Conservation (phyloP, 352 stramenopile species). For the Thalassiosira hispida region DNA sequence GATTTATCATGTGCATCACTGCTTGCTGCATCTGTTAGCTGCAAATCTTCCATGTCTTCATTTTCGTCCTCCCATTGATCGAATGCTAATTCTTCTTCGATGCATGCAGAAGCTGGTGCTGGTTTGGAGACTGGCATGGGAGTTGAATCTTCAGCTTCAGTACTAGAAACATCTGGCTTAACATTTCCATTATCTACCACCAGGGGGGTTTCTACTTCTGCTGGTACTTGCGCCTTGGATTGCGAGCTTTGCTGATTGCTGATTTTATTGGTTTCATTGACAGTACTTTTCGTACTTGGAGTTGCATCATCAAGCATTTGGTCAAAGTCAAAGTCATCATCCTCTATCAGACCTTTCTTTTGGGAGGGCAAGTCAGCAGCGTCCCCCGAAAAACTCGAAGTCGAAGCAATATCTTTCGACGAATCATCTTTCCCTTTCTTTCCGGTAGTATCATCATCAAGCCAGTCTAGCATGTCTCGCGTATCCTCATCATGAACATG, state of each 20-base stretch:
- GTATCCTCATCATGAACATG: constrained; percentile 66
- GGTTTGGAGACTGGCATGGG: constrained; percentile 19
- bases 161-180: constrained; percentile 1
- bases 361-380: constrained; percentile 21
- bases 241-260: not conserved
- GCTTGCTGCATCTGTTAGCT: not conserved
- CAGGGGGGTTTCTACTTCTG: not conserved
- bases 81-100: constrained; percentile 58
- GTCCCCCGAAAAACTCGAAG: constrained; percentile 7
- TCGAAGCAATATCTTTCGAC: not conserved
- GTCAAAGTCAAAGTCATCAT: constrained; percentile 64
- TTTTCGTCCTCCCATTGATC: constrained; percentile 53
- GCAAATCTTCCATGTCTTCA: constrained; percentile 22
- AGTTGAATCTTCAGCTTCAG: constrained; percentile 7
- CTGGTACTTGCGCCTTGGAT: not conserved
- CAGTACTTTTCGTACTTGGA: not conserved
- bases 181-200: not conserved
- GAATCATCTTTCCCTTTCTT: constrained; percentile 20
- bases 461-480: constrained; percentile 70
- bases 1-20: constrained; percentile 2
- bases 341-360: constrained; percentile 15
- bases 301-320: constrained; percentile 36
- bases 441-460: constrained; percentile 48
- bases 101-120: constrained; percentile 16
- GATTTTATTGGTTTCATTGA: constrained; percentile 2